Base-by-base conservation (phyloP, 257 asterid species). In the Fraxinus excelsior region DNA sequence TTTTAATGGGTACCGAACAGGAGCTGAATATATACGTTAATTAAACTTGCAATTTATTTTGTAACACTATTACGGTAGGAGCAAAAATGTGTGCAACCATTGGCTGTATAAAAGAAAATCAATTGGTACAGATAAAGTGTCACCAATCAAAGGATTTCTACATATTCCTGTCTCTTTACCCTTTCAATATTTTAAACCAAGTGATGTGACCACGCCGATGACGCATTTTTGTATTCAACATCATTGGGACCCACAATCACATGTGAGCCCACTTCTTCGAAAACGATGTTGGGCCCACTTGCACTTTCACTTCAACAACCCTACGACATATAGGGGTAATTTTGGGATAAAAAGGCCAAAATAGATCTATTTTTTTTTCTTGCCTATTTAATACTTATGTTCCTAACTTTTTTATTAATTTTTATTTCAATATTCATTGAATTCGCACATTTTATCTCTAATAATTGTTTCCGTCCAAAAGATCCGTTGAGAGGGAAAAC, bases 231-330 rank as follows among this genome's bases (percentile, higher is more conserved):
- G 21, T 70, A 31, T 42, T 60, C 77, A 75, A 53, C 19, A 21
- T 18, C 67, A 60, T 4, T 3, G 71, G 90, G 85, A 18, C 88
- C 87, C 85, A 70, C 82, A 0, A 40, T 13, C 85, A 79, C 86
- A 80, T 79, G 85, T 81, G 85, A 83, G 86, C 86, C 86, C 88
- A 82, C 81, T 76, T 38, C 42, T 62, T 28, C 37, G 67, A 74
- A 44, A 34, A 25, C 8, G 28, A 66, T 67, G 14, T 1, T 0
- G 76, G 71, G 29, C 67, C 80, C 77, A 70, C 78, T 28, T 8
- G 11, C 68, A 2, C 68, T 25, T 62, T 25, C 34, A 58, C 1
- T 21, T 25, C 34, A 62, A 9, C 34, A 25, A 62, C 32, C 25
- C 68, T 58, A 16, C 65, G 21, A 67, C 66, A 70, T 8, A 6